Evolutionary conservation across 306 rosid genomes (phyloP).

Genomic region (Cucurbita moschata): DNA sequence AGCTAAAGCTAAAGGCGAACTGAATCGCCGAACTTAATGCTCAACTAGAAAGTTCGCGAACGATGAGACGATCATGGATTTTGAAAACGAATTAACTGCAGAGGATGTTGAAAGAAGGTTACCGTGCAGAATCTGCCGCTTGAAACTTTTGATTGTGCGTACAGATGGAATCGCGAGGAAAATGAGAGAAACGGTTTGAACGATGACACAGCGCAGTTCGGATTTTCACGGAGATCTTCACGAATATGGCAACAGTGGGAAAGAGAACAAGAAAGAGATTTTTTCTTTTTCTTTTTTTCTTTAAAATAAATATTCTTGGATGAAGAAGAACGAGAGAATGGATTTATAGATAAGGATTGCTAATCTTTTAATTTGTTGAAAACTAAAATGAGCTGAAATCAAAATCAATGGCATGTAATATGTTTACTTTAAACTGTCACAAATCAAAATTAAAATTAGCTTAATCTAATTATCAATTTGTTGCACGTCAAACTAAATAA

Average conservation of each 20-base stretch:
- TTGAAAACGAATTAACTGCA: not conserved
- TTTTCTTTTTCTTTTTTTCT: too few species aligned
- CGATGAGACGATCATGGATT: not conserved
- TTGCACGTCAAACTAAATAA: too few species aligned
- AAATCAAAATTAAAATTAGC: too few species aligned
- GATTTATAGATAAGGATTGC: too few species aligned
- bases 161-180: not conserved
- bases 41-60: not conserved
- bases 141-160: not conserved
- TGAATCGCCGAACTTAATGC: not conserved
- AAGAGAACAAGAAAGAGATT: not conserved
- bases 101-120: not conserved
- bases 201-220: not conserved
- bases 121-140: not conserved
- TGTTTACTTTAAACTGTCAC: too few species aligned
- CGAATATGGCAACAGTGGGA: not conserved
- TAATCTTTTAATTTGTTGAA: too few species aligned
- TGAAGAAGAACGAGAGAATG: too few species aligned
- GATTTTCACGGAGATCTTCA: not conserved
- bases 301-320: too few species aligned
- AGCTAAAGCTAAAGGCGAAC: not conserved
- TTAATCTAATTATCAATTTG: too few species aligned
- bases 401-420: too few species aligned
- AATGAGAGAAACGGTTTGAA: not conserved
- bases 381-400: too few species aligned